Evolutionary conservation across 257 asterid genomes (phyloP), one percentile per base, ranked within the genome.

Genomic region (Ajuga chamaepitys): DNA sequence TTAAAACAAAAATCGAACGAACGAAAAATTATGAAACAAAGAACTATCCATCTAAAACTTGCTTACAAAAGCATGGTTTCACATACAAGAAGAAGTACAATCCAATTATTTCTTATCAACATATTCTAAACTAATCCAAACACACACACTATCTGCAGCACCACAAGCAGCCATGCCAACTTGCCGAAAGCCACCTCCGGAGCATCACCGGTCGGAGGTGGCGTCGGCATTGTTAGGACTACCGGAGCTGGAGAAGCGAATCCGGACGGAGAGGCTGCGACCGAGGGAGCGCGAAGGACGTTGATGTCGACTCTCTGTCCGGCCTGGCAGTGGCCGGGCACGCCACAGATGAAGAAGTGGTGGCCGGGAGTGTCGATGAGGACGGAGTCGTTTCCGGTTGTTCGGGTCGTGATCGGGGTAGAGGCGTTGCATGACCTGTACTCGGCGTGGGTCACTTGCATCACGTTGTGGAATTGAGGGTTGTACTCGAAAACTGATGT

Each of bases 301-400:
- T 87, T 87, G 70, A 89, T 87, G 41, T 89, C 95, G 14, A 89
- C 91, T 68, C 76, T 89, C 51, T 87, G 97, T 0, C 97, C 97
- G 0, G 97, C 61, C 64, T 85, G 94, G 69, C 97, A 89, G 72
- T 89, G 97, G 16, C 95, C 97, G n/a, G 95, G 94, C 0, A 85
- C 82, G 8, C 91, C 94, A 30, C 97, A 89, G 25, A 89, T 63
- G 72, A 87, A 89, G 64, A 83, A 81, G 72, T 88, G 96, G 79
- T 90, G 97, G 22, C 96, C 95, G 10, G 60, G 80, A 24, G 73
- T 74, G 22, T 63, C 41, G 70, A 84, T 80, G 52, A 80, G 66
- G 61, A 91, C 85, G 38, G 97, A 74, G 80, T 90, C 97, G 41
- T 90, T 90, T n/a, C 96, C 97, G 1, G 95, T 82, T 2, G 85